Base-by-base conservation (phyloP, 2,329 filamentous ascomycete genomes). In the Sphaerulina vaccinii region DNA sequence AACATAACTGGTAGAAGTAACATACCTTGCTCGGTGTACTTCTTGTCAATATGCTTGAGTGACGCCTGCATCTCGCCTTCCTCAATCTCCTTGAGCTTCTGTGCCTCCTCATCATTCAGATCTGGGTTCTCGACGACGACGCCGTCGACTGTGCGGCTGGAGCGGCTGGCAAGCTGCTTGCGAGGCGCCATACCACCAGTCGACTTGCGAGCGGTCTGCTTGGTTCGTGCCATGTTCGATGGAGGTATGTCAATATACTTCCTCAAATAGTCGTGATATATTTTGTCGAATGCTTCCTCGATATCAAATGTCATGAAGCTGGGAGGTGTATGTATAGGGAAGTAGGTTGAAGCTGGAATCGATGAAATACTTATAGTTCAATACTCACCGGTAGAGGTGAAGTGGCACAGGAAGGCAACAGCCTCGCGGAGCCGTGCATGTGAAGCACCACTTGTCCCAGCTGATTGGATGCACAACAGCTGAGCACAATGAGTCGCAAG, bases 21-120 rank as follows among this genome's bases (percentile, higher is more conserved):
- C n/a, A n/a, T n/a, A n/a, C 61, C 60, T 23, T 66, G 56, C 23
- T 62, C 60, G 22, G 61, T 63, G 44, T 57, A 53, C 53, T 63
- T 64, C 48, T 59, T 57, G 45, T 65, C 62, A 27, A 64, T 59
- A 11, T 47, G 38, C 57, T 54, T 59, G 43, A 63, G 29, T 23
- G 59, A 49, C 9, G 60, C 60, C 19, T 59, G 55, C 62, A 66
- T 64, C 23, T 55, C 58, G 22, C 61, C 61, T 41, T 63, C 60
- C 40, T 62, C 56, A 22, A 65, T 62, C 50, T 56, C 60, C 41
- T 62, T 58, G 45, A 58, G 53, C 57, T 54, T 59, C 40, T 55
- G 48, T 3, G 57, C 58, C n/a, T 52, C 55, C n/a, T 58, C 51
- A 3, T 51, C 54, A 19, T 61, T 60, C n/a, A 63, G 22, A 10